Percentiles rank a stretch among this genome's conserved stretches.
Evolutionary conservation across 352 stramenopile genomes (phyloP).

Genomic region (Phytopythium boreale): DNA sequence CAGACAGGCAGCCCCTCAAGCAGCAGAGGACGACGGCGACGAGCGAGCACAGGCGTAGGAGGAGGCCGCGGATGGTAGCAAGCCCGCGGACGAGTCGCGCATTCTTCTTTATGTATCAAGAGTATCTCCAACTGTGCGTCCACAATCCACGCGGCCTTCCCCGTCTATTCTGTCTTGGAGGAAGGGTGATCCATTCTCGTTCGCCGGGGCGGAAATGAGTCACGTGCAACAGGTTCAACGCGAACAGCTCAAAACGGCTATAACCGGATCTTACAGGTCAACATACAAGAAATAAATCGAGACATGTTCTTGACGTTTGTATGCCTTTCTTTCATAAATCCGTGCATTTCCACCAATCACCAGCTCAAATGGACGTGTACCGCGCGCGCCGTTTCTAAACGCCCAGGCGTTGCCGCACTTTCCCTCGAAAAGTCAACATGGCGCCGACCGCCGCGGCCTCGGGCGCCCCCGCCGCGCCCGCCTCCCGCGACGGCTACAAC

Average conservation of each 20-base stretch:
- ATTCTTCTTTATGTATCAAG: constrained; percentile 1
- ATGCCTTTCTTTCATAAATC: background rate
- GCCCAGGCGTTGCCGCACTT: background rate
- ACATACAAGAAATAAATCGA: background rate
- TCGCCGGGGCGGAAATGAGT: background rate
- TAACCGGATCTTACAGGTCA: background rate
- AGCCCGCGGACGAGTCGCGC: background rate
- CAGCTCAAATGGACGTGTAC: background rate
- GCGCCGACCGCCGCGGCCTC: background rate
- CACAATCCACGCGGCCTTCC: background rate
- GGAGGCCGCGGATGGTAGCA: background rate
- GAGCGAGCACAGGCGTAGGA: background rate
- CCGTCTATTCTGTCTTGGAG: background rate
- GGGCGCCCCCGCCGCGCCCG: background rate
- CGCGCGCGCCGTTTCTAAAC: background rate
- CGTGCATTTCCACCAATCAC: background rate
- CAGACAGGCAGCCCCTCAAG: background rate
- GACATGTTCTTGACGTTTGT: background rate
- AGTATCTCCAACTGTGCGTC: constrained; percentile 2
- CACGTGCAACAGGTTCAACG: background rate
- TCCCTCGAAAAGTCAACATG: background rate
- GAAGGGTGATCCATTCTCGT: background rate
- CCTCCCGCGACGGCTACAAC: background rate
- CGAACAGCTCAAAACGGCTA: background rate
- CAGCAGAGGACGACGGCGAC: background rate